phyloP scores from a whole-genome alignment of 2,329 filamentous ascomycete species.

The Diplodia seriata region DNA sequence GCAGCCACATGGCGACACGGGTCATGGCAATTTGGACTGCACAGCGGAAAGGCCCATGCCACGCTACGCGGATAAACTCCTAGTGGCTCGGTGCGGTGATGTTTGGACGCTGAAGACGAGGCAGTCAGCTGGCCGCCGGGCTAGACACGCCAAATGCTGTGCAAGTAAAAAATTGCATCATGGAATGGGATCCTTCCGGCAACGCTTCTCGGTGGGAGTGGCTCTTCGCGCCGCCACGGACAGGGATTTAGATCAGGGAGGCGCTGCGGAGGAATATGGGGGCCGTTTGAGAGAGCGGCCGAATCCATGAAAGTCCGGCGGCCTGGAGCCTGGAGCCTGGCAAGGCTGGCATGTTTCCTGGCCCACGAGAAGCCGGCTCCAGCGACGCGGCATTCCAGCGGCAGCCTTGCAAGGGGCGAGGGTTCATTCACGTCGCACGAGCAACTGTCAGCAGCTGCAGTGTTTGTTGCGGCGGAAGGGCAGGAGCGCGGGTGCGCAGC shows the following conservation, averaged over 20 bases:
- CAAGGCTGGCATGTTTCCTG: not conserved
- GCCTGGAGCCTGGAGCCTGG: not conserved
- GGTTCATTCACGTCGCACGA: not conserved
- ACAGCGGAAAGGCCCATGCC: no score
- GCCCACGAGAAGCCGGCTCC: not conserved
- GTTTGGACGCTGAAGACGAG: not conserved
- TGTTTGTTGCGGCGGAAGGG: not conserved
- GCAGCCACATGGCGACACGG: conserved; percentile 13
- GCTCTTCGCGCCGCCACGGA: not conserved
- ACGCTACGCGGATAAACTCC: no score
- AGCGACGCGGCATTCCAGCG: not conserved
- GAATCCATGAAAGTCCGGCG: not conserved
- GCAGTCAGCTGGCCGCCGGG: not conserved
- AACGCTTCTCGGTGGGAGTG: not conserved
- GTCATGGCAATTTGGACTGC: not conserved
- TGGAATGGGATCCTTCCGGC: conserved; percentile 13
- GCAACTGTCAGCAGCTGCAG: not conserved
- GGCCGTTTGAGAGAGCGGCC: conserved; percentile 6
- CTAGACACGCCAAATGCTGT: not conserved
- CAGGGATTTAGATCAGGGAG: not conserved
- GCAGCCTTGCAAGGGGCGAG: not conserved
- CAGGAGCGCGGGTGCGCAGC: not conserved
- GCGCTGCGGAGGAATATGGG: conserved; percentile 9
- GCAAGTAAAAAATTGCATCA: not conserved
- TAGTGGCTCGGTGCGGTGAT: no score